Conservation (phyloP, 2,329 filamentous ascomycete species). For the Coniella vitis region DNA sequence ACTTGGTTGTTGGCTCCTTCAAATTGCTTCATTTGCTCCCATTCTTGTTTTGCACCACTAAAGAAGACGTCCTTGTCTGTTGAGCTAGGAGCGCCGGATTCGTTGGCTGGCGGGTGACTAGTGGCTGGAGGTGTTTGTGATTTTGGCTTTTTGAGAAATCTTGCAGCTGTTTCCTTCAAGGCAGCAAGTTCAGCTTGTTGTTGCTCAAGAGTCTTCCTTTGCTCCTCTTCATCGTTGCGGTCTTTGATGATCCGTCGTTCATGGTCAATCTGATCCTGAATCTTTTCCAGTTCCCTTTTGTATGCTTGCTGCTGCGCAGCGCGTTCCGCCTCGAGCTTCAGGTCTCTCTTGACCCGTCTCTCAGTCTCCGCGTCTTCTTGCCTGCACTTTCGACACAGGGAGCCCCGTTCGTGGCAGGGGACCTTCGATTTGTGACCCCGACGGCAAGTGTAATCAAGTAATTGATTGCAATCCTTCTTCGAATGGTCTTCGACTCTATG, state of each 20-base stretch:
- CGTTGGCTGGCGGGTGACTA: neutral
- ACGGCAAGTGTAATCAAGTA: conserved; percentile 40
- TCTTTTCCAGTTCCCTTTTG: conserved; percentile 33
- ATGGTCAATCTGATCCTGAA: conserved; percentile 49
- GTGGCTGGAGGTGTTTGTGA: neutral
- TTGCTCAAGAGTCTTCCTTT: conserved; percentile 37
- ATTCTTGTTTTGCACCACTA: conserved; percentile 41
- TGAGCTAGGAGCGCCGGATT: neutral
- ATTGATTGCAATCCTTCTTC: conserved; percentile 29
- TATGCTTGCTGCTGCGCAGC: conserved; percentile 39
- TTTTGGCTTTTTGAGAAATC: conserved; percentile 11
- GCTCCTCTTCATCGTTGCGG: conserved; percentile 35
- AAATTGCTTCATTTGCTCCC: conserved; percentile 51
- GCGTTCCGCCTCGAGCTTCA: conserved; percentile 44
- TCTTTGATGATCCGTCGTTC: conserved; percentile 37
- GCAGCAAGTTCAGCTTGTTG: conserved; percentile 38
- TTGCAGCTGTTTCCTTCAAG: conserved; percentile 27
- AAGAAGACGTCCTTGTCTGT: conserved; percentile 1
- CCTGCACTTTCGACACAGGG: conserved; percentile 44
- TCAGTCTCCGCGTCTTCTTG: conserved; percentile 39
- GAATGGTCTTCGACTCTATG: conserved; percentile 56
- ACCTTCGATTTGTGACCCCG: conserved; percentile 43
- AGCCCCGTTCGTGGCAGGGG: conserved; percentile 35
- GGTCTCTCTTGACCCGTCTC: conserved; percentile 36
- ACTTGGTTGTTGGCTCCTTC: conserved; percentile 44